phyloP scores from a whole-genome alignment of 2,329 filamentous ascomycete genomes.

The Cladosporium sp. region DNA sequence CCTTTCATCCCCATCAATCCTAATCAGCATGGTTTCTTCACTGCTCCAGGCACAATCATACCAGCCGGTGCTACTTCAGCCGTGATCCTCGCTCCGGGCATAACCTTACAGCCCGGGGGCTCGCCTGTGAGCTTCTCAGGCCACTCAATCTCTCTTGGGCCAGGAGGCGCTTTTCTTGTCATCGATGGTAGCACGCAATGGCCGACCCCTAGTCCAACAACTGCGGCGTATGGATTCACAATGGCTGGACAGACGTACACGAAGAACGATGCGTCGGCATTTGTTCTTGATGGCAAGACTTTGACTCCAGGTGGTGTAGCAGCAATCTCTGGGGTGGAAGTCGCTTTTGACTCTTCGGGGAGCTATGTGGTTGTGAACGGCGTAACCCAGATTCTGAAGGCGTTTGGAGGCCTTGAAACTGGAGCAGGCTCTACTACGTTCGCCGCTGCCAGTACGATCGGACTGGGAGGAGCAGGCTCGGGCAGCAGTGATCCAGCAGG shows the following conservation, averaged over 20 bases:
- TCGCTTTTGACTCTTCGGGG: conserved; percentile 30
- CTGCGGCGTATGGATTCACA: conserved; percentile 22
- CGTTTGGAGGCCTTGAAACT: too few relatives aligned
- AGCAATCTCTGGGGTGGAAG: conserved; percentile 29
- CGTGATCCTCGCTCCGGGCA: background rate
- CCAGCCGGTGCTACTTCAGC: background rate
- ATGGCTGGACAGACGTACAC: conserved; percentile 15
- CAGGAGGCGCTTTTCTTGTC: conserved; percentile 30
- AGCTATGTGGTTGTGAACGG: conserved; percentile 31
- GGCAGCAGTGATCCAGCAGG: too few relatives aligned
- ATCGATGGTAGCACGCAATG: conserved; percentile 20
- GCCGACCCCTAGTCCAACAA: background rate
- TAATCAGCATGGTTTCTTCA: background rate
- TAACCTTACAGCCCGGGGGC: conserved; percentile 29
- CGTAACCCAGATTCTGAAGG: conserved; percentile 16
- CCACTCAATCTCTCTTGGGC: conserved; percentile 17
- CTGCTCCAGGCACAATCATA: background rate
- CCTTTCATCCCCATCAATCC: background rate
- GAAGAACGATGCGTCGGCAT: conserved; percentile 19
- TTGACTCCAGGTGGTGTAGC: conserved; percentile 30
- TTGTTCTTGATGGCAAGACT: conserved; percentile 27
- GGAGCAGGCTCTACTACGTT: too few relatives aligned
- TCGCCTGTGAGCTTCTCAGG: conserved; percentile 27
- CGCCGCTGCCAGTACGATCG: too few relatives aligned
- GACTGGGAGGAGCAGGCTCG: too few relatives aligned